Conservation (phyloP, 2,329 filamentous ascomycete genomes). For the Aspergillus pseudoterreus region DNA sequence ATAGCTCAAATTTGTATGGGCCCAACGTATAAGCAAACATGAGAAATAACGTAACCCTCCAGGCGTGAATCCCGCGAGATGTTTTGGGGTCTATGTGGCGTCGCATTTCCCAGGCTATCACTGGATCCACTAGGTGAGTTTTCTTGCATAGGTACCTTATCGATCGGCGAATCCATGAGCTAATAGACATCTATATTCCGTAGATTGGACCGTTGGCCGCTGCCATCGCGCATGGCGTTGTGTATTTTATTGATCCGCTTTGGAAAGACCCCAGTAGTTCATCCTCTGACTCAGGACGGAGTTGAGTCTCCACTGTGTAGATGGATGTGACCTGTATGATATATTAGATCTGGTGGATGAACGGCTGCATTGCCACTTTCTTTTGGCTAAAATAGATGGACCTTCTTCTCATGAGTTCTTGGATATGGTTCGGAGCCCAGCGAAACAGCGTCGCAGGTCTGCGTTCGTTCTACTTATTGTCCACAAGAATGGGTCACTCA, state of each 20-base stretch:
- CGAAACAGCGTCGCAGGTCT: no score
- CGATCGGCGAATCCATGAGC: background rate
- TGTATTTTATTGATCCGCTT: conserved; percentile 28
- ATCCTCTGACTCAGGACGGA: background rate
- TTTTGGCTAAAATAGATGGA: no score
- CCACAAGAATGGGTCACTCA: no score
- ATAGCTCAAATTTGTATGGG: background rate
- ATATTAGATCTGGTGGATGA: background rate
- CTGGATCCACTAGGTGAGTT: conserved; percentile 36
- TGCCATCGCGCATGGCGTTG: conserved; percentile 26
- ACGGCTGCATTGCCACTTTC: background rate
- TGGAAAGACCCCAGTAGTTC: conserved; percentile 15
- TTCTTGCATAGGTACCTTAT: background rate
- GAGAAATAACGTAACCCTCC: background rate
- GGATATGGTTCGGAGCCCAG: no score
- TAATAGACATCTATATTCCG: background rate
- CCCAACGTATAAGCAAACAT: background rate
- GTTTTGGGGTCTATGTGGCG: conserved; percentile 44
- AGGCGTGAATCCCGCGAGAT: conserved; percentile 45
- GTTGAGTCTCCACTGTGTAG: background rate
- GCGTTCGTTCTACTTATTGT: no score
- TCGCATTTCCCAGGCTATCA: conserved; percentile 33
- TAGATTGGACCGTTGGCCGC: conserved; percentile 28
- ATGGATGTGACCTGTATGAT: background rate
- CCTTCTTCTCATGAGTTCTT: no score